A percentile compares a stretch with the other conserved stretches of the same genome.
Conservation (phyloP, 2,329 filamentous ascomycete species). For the Fusarium chlamydosporum region DNA sequence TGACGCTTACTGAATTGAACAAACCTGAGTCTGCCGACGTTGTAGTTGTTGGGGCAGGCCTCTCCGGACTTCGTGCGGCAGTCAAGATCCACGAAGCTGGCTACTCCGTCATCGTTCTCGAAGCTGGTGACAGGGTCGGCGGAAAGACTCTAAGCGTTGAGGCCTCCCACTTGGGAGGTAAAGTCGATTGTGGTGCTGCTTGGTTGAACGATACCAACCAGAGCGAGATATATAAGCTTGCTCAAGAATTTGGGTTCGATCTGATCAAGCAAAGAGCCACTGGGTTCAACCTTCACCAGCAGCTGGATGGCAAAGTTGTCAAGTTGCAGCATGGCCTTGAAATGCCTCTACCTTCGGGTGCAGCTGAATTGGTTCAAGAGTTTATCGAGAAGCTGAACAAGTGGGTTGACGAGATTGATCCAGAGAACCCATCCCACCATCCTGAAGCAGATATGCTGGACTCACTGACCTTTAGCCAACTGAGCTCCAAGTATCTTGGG, state of each 20-base stretch:
- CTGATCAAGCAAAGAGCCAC: conserved; percentile 37
- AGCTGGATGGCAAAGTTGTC: conserved; percentile 21
- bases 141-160: conserved; percentile 57
- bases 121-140: conserved; percentile 63
- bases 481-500: conserved; percentile 14
- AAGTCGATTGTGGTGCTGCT: conserved; percentile 46
- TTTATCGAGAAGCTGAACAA: conserved; percentile 20
- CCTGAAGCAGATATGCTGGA: conserved; percentile 28
- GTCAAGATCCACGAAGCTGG: conserved; percentile 53
- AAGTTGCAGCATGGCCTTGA: conserved; percentile 27
- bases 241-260: conserved; percentile 37
- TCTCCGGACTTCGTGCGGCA: conserved; percentile 56
- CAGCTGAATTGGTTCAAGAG: conserved; percentile 12
- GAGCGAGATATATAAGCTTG: conserved; percentile 37
- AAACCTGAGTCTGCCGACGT: conserved; percentile 27
- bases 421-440: conserved; percentile 19
- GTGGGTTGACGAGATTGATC: conserved; percentile 24
- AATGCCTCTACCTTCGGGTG: conserved; percentile 22
- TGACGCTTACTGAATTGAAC: conserved; percentile 12
- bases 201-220: conserved; percentile 49
- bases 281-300: conserved; percentile 27
- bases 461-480: conserved; percentile 24
- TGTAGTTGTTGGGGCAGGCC: conserved; percentile 49
- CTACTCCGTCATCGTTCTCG: conserved; percentile 59
- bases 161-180: conserved; percentile 11